Evolutionary conservation across 768 basidiomycete species (phyloP).

Genomic region (Lactarius evosmus): DNA sequence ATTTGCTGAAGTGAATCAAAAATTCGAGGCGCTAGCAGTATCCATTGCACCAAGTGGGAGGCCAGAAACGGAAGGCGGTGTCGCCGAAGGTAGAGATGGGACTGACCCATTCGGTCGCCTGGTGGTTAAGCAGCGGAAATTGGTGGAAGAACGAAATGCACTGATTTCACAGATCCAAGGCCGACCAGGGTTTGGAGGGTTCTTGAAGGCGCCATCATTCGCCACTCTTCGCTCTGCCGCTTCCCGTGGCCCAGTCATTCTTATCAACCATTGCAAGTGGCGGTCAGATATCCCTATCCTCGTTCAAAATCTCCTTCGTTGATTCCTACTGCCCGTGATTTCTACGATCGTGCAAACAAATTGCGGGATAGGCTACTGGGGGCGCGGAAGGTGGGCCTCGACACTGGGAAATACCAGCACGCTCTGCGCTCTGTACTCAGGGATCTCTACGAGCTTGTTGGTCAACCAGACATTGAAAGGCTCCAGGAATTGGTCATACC

Average conservation of each 20-base stretch:
- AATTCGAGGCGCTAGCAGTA: neutral
- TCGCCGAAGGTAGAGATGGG: neutral
- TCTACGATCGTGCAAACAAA: neutral
- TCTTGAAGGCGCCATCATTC: too few relatives aligned
- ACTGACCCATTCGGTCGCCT: neutral
- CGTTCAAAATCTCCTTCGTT: too few relatives aligned
- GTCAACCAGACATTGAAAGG: neutral
- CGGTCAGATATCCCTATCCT: slow-evolving; percentile 9
- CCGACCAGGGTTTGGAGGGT: slow-evolving; percentile 1
- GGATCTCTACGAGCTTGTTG: slow-evolving; percentile 4
- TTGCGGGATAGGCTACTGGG: neutral
- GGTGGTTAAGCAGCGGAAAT: neutral
- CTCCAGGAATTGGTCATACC: neutral
- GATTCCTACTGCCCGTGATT: too few relatives aligned
- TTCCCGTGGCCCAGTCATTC: slow-evolving; percentile 2
- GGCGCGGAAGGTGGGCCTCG: neutral
- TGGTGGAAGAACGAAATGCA: neutral
- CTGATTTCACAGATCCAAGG: neutral
- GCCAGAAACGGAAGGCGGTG: neutral
- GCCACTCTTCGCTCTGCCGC: slow-evolving; percentile 1
- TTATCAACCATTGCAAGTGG: slow-evolving; percentile 5
- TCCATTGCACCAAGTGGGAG: neutral
- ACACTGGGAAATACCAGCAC: neutral
- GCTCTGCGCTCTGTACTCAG: neutral
- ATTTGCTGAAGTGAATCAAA: neutral